Conservation (phyloP, 192 early-diverging fungal species). For the Coemansia sp. region DNA sequence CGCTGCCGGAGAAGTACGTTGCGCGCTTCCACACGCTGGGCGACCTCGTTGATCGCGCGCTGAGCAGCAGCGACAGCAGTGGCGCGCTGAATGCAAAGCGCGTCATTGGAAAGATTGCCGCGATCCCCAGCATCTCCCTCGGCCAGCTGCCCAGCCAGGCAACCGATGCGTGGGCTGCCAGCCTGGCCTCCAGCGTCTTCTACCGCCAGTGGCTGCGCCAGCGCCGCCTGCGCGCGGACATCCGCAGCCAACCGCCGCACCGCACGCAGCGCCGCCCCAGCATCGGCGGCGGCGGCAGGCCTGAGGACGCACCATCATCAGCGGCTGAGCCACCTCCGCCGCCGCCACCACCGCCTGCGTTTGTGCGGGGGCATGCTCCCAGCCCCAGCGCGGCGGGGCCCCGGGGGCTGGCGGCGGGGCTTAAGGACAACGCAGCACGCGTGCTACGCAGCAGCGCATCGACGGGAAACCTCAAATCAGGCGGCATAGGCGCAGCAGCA, state of each 20-base stretch:
- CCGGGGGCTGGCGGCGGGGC: constrained; percentile 46
- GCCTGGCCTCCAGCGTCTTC: constrained; percentile 36
- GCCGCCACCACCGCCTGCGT: neutral
- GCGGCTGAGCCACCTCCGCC: neutral
- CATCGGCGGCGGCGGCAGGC: neutral
- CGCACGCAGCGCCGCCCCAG: neutral
- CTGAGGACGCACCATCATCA: too few relatives aligned
- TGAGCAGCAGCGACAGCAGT: constrained; percentile 9
- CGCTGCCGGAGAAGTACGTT: constrained; percentile 41
- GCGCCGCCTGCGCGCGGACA: constrained; percentile 14
- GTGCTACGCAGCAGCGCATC: constrained; percentile 51
- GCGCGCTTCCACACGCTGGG: constrained; percentile 40
- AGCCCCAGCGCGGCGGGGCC: constrained; percentile 21
- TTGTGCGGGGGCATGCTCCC: neutral
- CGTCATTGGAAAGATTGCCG: constrained; percentile 40
- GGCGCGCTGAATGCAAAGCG: constrained; percentile 26
- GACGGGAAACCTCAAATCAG: constrained; percentile 41
- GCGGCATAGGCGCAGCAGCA: neutral
- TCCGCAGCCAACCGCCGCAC: neutral
- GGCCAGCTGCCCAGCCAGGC: constrained; percentile 52
- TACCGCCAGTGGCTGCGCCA: constrained; percentile 38
- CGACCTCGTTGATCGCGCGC: constrained; percentile 32
- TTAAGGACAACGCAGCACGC: constrained; percentile 49
- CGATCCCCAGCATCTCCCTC: constrained; percentile 49
- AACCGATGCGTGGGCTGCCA: constrained; percentile 45